Evolutionary conservation across 371 early-diverging fungal species (phyloP), one percentile per base, ranked within the genome.

Genomic region (Mycotypha africana): DNA sequence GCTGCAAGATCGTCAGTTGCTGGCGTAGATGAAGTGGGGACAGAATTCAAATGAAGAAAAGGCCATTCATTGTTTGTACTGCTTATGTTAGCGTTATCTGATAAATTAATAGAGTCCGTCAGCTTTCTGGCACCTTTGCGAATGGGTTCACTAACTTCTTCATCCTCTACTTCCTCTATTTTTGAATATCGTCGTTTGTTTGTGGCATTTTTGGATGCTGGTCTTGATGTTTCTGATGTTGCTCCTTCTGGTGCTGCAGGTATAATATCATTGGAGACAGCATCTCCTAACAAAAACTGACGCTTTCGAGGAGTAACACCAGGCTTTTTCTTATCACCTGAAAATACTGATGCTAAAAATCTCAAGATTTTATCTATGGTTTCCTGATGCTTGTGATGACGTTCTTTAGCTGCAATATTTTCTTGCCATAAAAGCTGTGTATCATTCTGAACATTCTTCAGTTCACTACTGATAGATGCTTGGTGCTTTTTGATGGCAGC

Each of bases 401-500:
- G 68, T 33, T 91, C 88, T 15, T 89, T 77, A 4, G 89, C 71
- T 2, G 76, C 66, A 4, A 84, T 40, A 0, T 88, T 83, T 51
- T 95, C 93, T 40, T 78, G 81, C 97, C 95, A 96, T n/a, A 97
- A 64, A 16, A 82, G 53, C 53, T 89, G 87, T 56, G 92, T 91
- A 46, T 94, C 93, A 11, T 79, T 70, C 51, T 97, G 93, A 21
- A 97, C 82, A 26, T 73, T 81, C 62, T 88, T 91, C 30, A 96
- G 56, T 38, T 95, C 93, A 3, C 79, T 57, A 53, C 88, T 88
- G 51, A 97, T 91, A 20, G 87, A 86, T 55, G 86, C 50, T 56
- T 97, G 95, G 50, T 95, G 92, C 33, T 88, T 83, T 46, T 91
- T 89, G 45, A 97, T 84, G 20, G 89, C 84, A 7, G 91, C 63